Base-by-base conservation (phyloP, 1,284 basidiomycete species). In the Porogramme epimiltina region DNA sequence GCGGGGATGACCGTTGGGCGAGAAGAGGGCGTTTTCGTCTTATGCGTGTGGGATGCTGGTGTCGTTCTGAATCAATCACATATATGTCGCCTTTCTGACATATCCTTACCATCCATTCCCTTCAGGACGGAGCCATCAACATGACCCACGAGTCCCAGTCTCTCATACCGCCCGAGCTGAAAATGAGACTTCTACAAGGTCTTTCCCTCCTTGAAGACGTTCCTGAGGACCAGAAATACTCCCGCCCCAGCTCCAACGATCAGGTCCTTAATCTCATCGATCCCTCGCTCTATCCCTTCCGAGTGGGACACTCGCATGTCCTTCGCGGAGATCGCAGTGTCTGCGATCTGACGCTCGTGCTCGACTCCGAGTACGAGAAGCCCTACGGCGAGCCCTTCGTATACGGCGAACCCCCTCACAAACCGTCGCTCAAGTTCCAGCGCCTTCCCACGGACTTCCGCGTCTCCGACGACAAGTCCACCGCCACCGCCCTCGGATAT, bases 381-480 rank as follows among this genome's bases (percentile, higher is more conserved):
- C 43, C 36, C 4, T 36, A 18, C 15, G 20, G 15, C n/a, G n/a
- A n/a, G n/a, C n/a, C n/a, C n/a, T n/a, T n/a, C n/a, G n/a, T n/a
- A n/a, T n/a, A n/a, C n/a, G n/a, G n/a, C 4, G 26, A 37, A 10
- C 10, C 39, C n/a, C 10, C 15, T 33, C 3, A 23, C 19, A 42
- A 25, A 4, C 15, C 41, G 11, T 50, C 49, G 3, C 3, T 24
- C 19, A 25, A 24, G 26, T 47, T 48, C 37, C 51, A 52, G 15
- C 48, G 51, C 45, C 46, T 52, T n/a, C 51, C 51, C 1, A 48
- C 51, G 2, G 51, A 52, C 51, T 52, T 48, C 42, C n/a, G 19
- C 9, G 51, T 52, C 5, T 48, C 51, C 36, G 37, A 38, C 18
- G 51, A 46, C 8, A 36, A 33, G 19, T 43, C 39, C 11, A 28